Base-by-base conservation (phyloP, 2,329 filamentous ascomycete species). In the Biscogniauxia marginata region DNA sequence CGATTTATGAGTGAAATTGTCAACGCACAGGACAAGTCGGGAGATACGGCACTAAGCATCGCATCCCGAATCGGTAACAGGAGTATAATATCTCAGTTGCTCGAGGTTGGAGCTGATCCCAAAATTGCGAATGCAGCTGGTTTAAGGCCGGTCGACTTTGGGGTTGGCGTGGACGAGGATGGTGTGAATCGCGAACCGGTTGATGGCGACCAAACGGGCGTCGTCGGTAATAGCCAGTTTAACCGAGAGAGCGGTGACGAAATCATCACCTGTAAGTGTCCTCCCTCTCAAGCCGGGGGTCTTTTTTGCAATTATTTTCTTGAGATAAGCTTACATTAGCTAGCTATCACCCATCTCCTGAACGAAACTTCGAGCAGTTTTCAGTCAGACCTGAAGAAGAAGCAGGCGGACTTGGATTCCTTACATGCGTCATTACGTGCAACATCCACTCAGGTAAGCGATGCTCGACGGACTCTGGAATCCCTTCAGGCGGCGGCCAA, bases 1-100 rank as follows among this genome's bases (percentile, higher is more conserved):
- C 87, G 91, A 39, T 99, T 99, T 75, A 96, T 99, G 84, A 91
- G 89, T 49, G 93, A 98, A 70, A 96, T 99, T 72, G 93, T 99
- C 58, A 98, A 99, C 67, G 89, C 93, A 0, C 90, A 93, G 66
- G 95, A 99, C 73, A 92, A 93, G 67, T 89, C 90, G 30, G 95
- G 95, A 0, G 96, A 99, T 69, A 99, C 95, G 0, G 95, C 95
- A 0, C 79, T 99, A 19, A 97, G 97, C 65, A 88, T 98, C 60
- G 95, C 93, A 1, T 93, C 95, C 1, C 84, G 95, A 59, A 96
- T 97, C 63, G 91, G 92, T 20, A 98, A 96, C 70, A 83, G 89
- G 54, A 96, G 91, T 66, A 96, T 99, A 65, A 96, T 98, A 56
- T 93, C 92, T n/a, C 95, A 99, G 70, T 79, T 99, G 25, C 80